Evolutionary conservation across 2,329 filamentous ascomycete species (phyloP).

Genomic region (Pseudogymnoascus verrucosus): DNA sequence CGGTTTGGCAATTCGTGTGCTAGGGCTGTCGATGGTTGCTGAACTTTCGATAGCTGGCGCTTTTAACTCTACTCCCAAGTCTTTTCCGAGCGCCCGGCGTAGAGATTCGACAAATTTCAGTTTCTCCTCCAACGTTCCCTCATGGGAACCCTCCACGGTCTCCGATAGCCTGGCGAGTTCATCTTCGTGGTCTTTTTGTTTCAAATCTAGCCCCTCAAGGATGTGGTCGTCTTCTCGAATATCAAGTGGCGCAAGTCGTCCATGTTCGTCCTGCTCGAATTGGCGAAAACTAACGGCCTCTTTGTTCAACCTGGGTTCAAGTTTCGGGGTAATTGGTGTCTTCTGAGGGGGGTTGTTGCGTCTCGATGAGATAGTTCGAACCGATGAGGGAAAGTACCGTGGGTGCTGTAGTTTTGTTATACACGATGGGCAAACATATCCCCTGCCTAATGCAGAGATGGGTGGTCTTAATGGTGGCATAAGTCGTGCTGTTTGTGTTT

Average conservation of each 20-base stretch:
- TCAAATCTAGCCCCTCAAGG: neutral
- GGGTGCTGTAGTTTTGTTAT: constrained; percentile 21
- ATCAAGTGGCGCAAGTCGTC: neutral
- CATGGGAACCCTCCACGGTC: neutral
- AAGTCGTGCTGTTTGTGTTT: constrained; percentile 6
- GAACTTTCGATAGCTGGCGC: neutral
- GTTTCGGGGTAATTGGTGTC: neutral
- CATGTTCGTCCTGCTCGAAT: constrained; percentile 7
- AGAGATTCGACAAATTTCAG: neutral
- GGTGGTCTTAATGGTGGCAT: constrained; percentile 10
- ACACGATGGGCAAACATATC: constrained; percentile 28
- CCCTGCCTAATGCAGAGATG: constrained; percentile 12
- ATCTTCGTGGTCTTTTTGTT: neutral
- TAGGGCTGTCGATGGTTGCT: neutral
- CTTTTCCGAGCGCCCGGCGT: neutral
- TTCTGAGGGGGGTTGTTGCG: neutral
- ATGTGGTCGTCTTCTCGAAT: neutral
- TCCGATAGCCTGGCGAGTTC: neutral
- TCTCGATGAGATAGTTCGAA: constrained; percentile 1
- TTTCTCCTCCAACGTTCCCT: constrained; percentile 1
- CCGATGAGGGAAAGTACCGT: neutral
- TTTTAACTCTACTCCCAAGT: neutral
- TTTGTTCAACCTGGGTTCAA: neutral
- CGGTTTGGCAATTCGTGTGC: neutral
- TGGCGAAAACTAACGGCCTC: neutral